phyloP scores from a whole-genome alignment of 805 yeast species.

The Saccharomycopsis lassenensis region DNA sequence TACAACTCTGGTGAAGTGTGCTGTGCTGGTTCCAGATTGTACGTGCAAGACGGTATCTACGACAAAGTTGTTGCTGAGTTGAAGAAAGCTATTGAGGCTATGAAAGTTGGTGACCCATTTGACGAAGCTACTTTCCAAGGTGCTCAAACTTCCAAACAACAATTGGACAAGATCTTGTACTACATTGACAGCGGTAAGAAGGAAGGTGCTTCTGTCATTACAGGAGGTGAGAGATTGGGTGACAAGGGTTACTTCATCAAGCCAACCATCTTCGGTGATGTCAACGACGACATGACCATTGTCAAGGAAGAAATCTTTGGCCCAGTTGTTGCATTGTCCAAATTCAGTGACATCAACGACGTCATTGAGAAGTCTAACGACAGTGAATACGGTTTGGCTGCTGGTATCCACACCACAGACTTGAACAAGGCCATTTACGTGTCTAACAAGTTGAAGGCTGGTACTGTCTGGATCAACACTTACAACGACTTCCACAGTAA shows the following conservation, averaged over 20 bases:
- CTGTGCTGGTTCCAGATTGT: conserved; percentile 87
- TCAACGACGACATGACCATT: conserved; percentile 52
- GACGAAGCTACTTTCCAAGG: conserved; percentile 73
- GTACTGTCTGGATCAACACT: conserved; percentile 87
- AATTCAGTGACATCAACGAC: conserved; percentile 75
- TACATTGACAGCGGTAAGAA: conserved; percentile 68
- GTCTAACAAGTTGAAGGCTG: conserved; percentile 66
- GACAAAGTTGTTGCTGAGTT: conserved; percentile 62
- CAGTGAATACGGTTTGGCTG: conserved; percentile 77
- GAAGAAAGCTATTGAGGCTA: conserved; percentile 37
- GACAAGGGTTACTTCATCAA: conserved; percentile 56
- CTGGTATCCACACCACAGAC: conserved; percentile 77
- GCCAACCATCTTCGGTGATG: conserved; percentile 69
- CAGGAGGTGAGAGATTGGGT: conserved; percentile 57
- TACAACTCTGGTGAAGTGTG: conserved; percentile 94
- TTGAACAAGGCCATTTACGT: conserved; percentile 66
- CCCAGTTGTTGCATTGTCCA: conserved; percentile 77
- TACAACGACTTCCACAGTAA: conserved; percentile 77
- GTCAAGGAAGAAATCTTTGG: conserved; percentile 80
- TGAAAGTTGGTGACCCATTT: conserved; percentile 78
- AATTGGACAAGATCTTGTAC: conserved; percentile 63
- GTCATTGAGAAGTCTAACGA: conserved; percentile 70
- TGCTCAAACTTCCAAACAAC: conserved; percentile 77
- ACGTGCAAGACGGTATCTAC: conserved; percentile 75
- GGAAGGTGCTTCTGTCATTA: conserved; percentile 70